Base-by-base conservation (phyloP, 257 asterid genomes). In the Gentiana macrophylla region DNA sequence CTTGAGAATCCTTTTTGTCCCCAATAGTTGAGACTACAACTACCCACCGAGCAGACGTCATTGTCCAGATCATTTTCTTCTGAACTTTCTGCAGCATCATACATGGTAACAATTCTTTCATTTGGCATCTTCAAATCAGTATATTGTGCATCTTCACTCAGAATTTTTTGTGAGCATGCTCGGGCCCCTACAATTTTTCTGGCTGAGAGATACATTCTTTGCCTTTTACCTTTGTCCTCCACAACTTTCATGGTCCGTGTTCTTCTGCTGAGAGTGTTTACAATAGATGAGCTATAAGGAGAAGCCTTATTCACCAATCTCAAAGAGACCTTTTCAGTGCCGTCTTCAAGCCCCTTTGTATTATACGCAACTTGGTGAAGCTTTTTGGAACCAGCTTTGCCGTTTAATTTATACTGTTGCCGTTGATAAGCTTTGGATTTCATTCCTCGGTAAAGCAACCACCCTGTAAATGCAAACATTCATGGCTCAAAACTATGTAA, bases 11-110 rank as follows among this genome's bases (percentile, higher is more conserved):
- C 48, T 56, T 70, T 46, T 60, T 43, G 57, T 49, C 54, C 44
- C 53, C 38, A 47, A 43, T 13, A 51, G 38, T 48, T 37, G 54
- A 59, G 45, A 52, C 79, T 70, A 64, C 79, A 74, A 70, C 79
- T 74, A 53, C 76, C 79, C 0, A 74, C 73, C 32, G 79, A 74
- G 59, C 71, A 66, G 54, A 68, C 53, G 52, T 54, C 67, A 69
- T 57, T 51, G 35, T 66, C 76, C 46, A 59, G 60, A 62, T 62
- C 68, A 59, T 62, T 66, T 51, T 57, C 57, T 62, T 66, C 72
- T 11, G 62, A 51, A 58, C 56, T 55, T 55, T 36, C 59, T 50
- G 49, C 68, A 62, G 35, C 24, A 7, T 47, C 41, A 61, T 34
- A 50, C 13, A 12, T 12, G 33, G 32, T 33, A 49, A 32, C 32